phyloP scores from a whole-genome alignment of 306 rosid species.

The Citrullus amarus region DNA sequence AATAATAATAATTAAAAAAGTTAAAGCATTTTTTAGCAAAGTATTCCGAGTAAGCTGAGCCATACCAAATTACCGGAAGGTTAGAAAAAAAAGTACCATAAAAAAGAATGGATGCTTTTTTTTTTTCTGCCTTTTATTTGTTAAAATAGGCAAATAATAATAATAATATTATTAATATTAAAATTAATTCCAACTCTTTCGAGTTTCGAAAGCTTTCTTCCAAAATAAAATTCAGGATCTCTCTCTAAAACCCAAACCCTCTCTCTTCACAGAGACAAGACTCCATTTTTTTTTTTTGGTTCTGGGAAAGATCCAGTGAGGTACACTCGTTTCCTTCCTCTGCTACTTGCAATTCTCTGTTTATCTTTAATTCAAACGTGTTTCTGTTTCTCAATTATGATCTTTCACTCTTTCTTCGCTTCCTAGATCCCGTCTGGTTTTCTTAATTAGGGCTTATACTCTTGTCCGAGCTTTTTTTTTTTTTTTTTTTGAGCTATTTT shows the following conservation, averaged over 20 bases:
- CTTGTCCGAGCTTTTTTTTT: not conserved
- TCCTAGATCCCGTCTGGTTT: slow-evolving; percentile 6
- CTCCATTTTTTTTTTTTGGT: not conserved
- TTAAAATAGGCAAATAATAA: too few relatives aligned
- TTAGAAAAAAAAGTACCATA: not conserved
- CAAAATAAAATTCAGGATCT: not conserved
- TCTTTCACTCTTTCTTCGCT: not conserved
- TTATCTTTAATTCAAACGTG: slow-evolving; percentile 3
- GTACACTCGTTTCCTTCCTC: slow-evolving; percentile 23
- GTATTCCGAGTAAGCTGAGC: not conserved
- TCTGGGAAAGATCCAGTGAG: slow-evolving; percentile 39
- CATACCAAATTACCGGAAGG: slow-evolving; percentile 10
- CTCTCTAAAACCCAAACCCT: slow-evolving; percentile 35
- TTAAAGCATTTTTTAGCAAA: not conserved
- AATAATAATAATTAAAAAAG: too few relatives aligned
- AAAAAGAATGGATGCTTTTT: not conserved
- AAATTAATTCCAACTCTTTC: not conserved
- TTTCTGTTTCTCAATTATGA: not conserved
- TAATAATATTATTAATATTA: too few relatives aligned
- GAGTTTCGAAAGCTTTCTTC: not conserved
- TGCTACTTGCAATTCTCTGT: slow-evolving; percentile 3
- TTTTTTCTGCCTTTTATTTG: too few relatives aligned
- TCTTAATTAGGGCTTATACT: slow-evolving; percentile 31
- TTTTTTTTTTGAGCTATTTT: too few relatives aligned
- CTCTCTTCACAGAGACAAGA: slow-evolving; percentile 11